phyloP scores from a whole-genome alignment of 2,329 filamentous ascomycete species.

The Paecilomyces formosus region DNA sequence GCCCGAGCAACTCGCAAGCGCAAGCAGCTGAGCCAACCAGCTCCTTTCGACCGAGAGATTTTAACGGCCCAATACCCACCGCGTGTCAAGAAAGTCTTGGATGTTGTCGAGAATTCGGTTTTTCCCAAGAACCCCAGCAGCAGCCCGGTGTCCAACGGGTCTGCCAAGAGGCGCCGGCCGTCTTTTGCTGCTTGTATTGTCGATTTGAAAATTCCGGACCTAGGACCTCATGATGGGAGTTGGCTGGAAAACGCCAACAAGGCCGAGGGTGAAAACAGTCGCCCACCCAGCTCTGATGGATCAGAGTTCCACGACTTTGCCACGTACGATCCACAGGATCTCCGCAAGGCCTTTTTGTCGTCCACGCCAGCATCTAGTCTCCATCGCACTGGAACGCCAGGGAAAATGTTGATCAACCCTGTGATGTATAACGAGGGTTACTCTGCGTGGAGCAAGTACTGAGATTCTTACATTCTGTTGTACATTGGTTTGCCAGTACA shows the following conservation, averaged over 20 bases:
- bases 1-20: slow-evolving; percentile 17
- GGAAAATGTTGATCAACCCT: neutral
- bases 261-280: neutral
- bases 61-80: neutral
- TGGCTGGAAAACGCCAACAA: slow-evolving; percentile 11
- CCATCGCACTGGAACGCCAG: slow-evolving; percentile 1
- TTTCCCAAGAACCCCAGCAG: neutral
- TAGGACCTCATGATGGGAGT: slow-evolving; percentile 13
- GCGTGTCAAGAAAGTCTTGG: neutral
- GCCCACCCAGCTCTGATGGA: neutral
- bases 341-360: neutral
- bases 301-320: slow-evolving; percentile 9
- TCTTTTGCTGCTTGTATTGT: slow-evolving; percentile 30
- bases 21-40: slow-evolving; percentile 13
- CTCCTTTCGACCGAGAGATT: slow-evolving; percentile 14
- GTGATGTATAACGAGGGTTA: neutral
- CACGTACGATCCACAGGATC: slow-evolving; percentile 8
- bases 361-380: slow-evolving; percentile 1
- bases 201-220: slow-evolving; percentile 27
- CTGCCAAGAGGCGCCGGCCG: slow-evolving; percentile 10
- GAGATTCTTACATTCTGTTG: neutral
- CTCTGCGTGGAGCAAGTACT: neutral
- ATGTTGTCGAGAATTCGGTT: neutral
- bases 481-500: neutral
- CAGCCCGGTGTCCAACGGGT: neutral